These are phyloP conservation scores for Plantago elongata DNA, from an alignment of 257 asterid species.

Conservation along the genomic window DNA sequence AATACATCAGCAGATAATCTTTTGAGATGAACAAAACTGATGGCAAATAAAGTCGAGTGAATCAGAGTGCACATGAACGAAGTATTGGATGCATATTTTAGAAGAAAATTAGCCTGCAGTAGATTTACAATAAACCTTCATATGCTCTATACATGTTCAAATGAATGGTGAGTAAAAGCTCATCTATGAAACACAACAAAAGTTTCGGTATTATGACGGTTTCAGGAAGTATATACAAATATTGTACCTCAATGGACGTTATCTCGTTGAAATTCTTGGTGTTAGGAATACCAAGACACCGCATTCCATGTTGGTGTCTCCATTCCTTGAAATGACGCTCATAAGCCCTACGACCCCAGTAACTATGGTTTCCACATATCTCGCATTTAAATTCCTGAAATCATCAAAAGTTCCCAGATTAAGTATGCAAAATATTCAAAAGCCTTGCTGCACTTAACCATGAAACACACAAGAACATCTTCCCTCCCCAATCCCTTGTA, in stretches of 20 bases:
- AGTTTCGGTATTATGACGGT: background rate
- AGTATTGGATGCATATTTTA: background rate
- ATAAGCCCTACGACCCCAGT: constrained; percentile 99
- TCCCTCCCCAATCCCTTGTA: too few relatives aligned
- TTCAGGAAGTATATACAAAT: constrained; percentile 1
- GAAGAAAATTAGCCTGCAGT: too few relatives aligned
- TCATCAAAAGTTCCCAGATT: constrained; percentile 16
- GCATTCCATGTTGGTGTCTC: constrained; percentile 99
- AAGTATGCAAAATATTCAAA: constrained; percentile 2
- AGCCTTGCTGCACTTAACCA: background rate
- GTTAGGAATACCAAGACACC: constrained; percentile 97
- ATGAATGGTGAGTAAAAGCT: too few relatives aligned
- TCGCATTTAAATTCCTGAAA: constrained; percentile 96
- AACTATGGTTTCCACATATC: constrained; percentile 97
- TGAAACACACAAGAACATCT: background rate
- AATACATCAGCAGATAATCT: background rate
- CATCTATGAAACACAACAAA: too few relatives aligned
- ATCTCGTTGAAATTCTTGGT: constrained; percentile 94
- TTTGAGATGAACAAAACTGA: background rate
- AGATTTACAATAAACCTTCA: too few relatives aligned
- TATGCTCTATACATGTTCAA: too few relatives aligned
- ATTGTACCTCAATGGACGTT: constrained; percentile 72
- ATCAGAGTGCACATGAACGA: background rate
- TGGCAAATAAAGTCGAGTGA: background rate
- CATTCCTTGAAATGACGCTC: constrained; percentile 99